Conservation (phyloP, 2,329 filamentous ascomycete genomes). For the Cladophialophora carrionii region DNA sequence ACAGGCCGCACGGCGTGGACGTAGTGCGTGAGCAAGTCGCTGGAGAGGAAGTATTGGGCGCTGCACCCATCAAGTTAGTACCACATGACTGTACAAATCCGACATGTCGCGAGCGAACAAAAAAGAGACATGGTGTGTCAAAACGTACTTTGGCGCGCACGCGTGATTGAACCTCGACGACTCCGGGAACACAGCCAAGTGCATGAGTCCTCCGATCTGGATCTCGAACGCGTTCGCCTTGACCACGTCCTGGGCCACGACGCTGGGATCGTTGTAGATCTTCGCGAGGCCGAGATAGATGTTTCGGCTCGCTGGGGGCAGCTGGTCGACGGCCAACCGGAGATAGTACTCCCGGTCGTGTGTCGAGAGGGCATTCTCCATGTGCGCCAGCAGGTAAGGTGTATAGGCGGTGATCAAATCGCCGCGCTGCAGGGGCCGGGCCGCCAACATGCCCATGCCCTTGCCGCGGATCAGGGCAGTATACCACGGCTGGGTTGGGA, state of each 20-base stretch:
- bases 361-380: slow-evolving; percentile 28
- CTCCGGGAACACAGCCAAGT: slow-evolving; percentile 34
- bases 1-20: slow-evolving; percentile 64
- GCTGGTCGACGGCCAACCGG: slow-evolving; percentile 25
- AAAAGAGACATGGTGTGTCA: background rate
- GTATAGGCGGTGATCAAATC: slow-evolving; percentile 29
- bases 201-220: slow-evolving; percentile 31
- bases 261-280: slow-evolving; percentile 27
- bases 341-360: slow-evolving; percentile 30
- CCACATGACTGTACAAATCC: background rate
- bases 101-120: background rate
- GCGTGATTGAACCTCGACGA: slow-evolving; percentile 33
- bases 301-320: slow-evolving; percentile 24
- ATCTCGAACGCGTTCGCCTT: slow-evolving; percentile 36
- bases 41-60: slow-evolving; percentile 32
- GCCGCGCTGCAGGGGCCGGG: slow-evolving; percentile 25
- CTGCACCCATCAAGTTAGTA: slow-evolving; percentile 8
- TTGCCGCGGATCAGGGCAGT: slow-evolving; percentile 23
- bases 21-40: slow-evolving; percentile 26
- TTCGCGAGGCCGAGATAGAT: slow-evolving; percentile 26
- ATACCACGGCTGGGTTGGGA: slow-evolving; percentile 17
- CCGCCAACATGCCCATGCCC: slow-evolving; percentile 31
- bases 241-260: slow-evolving; percentile 33
- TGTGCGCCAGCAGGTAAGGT: slow-evolving; percentile 31
- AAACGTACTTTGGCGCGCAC: slow-evolving; percentile 35